Evolutionary conservation across 805 yeast genomes (phyloP), one percentile per base, ranked within the genome.

Genomic region (Candida manassasensis): DNA sequence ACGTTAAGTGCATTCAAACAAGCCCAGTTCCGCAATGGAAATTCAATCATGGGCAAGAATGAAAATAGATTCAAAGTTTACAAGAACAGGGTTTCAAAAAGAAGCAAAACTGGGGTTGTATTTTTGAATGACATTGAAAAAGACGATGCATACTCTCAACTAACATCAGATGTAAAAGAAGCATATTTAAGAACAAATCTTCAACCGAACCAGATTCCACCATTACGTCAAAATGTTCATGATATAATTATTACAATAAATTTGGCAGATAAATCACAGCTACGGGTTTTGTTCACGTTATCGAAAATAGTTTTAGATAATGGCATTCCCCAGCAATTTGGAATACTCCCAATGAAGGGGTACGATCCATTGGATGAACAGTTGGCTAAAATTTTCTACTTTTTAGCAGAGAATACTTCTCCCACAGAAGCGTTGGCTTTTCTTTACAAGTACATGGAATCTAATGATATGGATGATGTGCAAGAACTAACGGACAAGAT

Each of bases 91-190:
- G 65, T 49, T 35, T 35, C 32, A 11, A 40, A 51, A 0, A 37
- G 39, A 0, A 29, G 32, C 6, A 45, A 43, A 8, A 62, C 63
- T 4, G 71, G 69, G 0, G 72, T 88, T 6, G 67, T 83, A 1
- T 88, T 78, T 63, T 69, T 90, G 49, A 93, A 90, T 50, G 84
- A 93, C 53, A 61, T 90, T 4, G 94, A 79, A 44, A 50, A 42
- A 0, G 95, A 86, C 50, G 47, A 53, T 1, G 67, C 62, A 21
- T 88, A 84, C 50, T 48, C 55, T 1, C 53, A 60, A 6, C 71
- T 71, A 48, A 51, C 75, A 1, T 29, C 50, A 2, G 51, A 59
- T 16, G 66, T 81, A 27, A 53, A 73, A 9, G 55, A 61, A 6
- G 67, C 61, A 0, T 82, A 82, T 49, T 47, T 73, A 26, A 51